Evolutionary conservation across 345 rosid species (phyloP).

Genomic region (Citrus sp.): DNA sequence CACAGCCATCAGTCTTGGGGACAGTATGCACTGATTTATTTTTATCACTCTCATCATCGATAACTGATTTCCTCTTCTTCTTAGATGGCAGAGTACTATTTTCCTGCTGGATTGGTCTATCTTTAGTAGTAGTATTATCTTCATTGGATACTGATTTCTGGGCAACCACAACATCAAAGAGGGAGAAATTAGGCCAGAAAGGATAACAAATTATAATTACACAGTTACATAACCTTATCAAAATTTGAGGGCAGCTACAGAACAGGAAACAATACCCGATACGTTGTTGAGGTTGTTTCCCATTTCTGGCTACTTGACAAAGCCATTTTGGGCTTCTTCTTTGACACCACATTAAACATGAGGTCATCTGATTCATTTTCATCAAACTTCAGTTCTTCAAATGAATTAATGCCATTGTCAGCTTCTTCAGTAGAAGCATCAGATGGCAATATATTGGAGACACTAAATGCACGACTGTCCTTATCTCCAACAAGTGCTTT

Average conservation of each 20-base stretch:
- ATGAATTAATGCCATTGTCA: conserved; percentile 19
- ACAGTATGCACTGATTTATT: conserved; percentile 11
- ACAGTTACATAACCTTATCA: background rate
- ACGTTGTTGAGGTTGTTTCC: background rate
- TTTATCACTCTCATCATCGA: conserved; percentile 17
- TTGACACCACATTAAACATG: conserved; percentile 36
- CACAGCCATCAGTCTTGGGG: background rate
- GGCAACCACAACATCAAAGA: conserved; percentile 9
- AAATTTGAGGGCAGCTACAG: background rate
- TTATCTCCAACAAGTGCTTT: conserved; percentile 55
- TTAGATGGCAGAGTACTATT: conserved; percentile 20
- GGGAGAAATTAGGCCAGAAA: conserved; percentile 5
- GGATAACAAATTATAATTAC: background rate
- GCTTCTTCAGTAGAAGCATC: conserved; percentile 27
- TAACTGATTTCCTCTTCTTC: conserved; percentile 17
- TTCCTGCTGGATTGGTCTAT: conserved; percentile 18
- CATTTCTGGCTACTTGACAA: conserved; percentile 1
- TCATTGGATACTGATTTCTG: conserved; percentile 38
- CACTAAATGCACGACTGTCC: conserved; percentile 34
- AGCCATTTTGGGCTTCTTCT: conserved; percentile 4
- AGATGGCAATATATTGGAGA: conserved; percentile 37
- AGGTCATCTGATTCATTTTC: conserved; percentile 33
- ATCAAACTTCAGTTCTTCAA: conserved; percentile 27
- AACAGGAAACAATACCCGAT: conserved; percentile 20
- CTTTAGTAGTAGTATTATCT: conserved; percentile 21